Evolutionary conservation across 371 early-diverging fungal genomes (phyloP).

Genomic region (Actinomucor elegans): DNA sequence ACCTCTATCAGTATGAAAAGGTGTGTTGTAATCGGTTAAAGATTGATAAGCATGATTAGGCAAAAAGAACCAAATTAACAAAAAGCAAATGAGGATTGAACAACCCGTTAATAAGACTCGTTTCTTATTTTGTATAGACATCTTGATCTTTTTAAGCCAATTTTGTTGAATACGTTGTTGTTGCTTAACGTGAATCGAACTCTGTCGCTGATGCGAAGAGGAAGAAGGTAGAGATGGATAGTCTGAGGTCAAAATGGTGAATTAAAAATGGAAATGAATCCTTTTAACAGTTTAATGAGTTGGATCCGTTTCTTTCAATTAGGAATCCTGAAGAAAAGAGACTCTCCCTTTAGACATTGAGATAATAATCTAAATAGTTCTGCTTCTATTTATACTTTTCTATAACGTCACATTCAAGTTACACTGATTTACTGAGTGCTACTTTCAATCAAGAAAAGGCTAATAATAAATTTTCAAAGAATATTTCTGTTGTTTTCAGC

Average conservation of each 20-base stretch:
- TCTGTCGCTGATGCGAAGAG: slow-evolving; percentile 43
- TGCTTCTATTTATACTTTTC: too few species aligned
- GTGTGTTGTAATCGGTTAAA: background rate
- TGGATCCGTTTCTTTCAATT: too few species aligned
- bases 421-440: too few species aligned
- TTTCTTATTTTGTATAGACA: slow-evolving; percentile 22
- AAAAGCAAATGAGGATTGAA: slow-evolving; percentile 1
- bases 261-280: background rate
- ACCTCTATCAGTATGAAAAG: background rate
- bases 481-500: too few species aligned
- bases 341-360: too few species aligned
- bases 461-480: too few species aligned
- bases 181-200: slow-evolving; percentile 40
- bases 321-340: too few species aligned
- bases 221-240: slow-evolving; percentile 15
- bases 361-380: too few species aligned
- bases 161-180: slow-evolving; percentile 23
- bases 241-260: slow-evolving; percentile 2
- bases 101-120: slow-evolving; percentile 15
- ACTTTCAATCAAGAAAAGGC: too few species aligned
- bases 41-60: background rate
- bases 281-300: background rate
- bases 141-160: slow-evolving; percentile 33
- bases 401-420: too few species aligned
- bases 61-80: slow-evolving; percentile 5